Evolutionary conservation across 2,329 filamentous ascomycete species (phyloP), one percentile per base, ranked within the genome.

Genomic region (Orbilia ellipsospora): DNA sequence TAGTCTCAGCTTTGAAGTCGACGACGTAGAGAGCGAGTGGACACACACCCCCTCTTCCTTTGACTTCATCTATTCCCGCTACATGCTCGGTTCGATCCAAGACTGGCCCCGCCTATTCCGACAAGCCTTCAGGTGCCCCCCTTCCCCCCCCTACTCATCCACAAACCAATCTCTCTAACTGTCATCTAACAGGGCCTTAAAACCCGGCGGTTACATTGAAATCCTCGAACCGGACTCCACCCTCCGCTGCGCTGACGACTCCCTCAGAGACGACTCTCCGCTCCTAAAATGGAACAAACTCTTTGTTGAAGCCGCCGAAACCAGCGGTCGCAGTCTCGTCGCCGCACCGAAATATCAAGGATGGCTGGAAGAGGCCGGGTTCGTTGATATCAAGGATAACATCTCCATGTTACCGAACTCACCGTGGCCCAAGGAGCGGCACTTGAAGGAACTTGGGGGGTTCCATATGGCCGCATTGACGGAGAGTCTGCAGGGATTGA

Each of bases 71-170:
- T 78, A 80, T 36, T 78, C 79, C 2, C 78, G 80, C 42, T 83
- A 87, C 78, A 84, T 91, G 82, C 82, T 84, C 1, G 89, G 89
- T 18, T 84, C 85, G 57, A 86, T 90, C 73, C 81, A 83, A 0
- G 85, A 88, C 77, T 90, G 88, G 82, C 83, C 83, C 18, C 81
- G 84, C n/a, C 81, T 90, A 7, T 85, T 90, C 67, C 79, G 81
- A 16, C 86, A 87, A 68, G 81, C 44, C 8, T 67, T 31, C 28
- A 40, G 10, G 63, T 67, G 85, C 44, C 20, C 1, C 18, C 12
- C 5, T 16, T 18, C 20, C 15, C 13, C 15, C 13, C 23, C 44
- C 8, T 44, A 7, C 42, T 12, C 26, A 31, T 50, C 13, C 18
- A 52, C 20, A 12, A 13, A 20, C 31, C 31, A 36, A 36, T 10